Percentiles rank a stretch among this genome's conserved stretches.
Evolutionary conservation across 768 basidiomycete species (phyloP).

Genomic region (Termitomyces sp.): DNA sequence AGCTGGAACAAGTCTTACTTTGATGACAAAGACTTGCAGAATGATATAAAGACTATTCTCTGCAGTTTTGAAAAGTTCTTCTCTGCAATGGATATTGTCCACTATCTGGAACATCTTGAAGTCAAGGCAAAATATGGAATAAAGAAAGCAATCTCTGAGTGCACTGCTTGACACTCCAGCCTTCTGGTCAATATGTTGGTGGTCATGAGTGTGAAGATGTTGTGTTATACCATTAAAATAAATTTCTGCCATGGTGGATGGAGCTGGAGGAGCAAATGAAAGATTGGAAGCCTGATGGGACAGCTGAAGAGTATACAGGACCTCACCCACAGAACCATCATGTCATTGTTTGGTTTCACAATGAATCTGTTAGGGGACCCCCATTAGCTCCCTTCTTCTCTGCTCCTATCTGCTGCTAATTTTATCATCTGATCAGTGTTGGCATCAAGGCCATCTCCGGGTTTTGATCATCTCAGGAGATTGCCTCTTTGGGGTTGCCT

Average conservation of each 20-base stretch:
- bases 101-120: too few species aligned
- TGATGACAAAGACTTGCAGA: background rate
- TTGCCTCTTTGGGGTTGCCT: too few species aligned
- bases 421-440: too few species aligned
- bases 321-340: background rate
- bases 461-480: too few species aligned
- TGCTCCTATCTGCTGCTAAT: too few species aligned
- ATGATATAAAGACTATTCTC: background rate
- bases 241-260: conserved; percentile 18
- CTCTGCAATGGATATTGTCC: background rate
- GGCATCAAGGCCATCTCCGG: too few species aligned
- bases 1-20: background rate
- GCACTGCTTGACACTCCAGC: background rate
- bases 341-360: conserved; percentile 18
- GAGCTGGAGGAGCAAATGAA: conserved; percentile 9
- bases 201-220: conserved; percentile 34
- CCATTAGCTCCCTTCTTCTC: too few species aligned
- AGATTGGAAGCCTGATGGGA: conserved; percentile 10
- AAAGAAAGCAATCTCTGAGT: too few species aligned
- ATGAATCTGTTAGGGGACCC: too few species aligned
- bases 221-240: conserved; percentile 22
- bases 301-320: background rate
- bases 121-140: too few species aligned
- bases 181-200: conserved; percentile 29
- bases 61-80: background rate